A percentile compares a stretch with the other conserved stretches of the same genome.
Evolutionary conservation across 805 yeast species (phyloP).

Genomic region (Priceomyces haplophilus): DNA sequence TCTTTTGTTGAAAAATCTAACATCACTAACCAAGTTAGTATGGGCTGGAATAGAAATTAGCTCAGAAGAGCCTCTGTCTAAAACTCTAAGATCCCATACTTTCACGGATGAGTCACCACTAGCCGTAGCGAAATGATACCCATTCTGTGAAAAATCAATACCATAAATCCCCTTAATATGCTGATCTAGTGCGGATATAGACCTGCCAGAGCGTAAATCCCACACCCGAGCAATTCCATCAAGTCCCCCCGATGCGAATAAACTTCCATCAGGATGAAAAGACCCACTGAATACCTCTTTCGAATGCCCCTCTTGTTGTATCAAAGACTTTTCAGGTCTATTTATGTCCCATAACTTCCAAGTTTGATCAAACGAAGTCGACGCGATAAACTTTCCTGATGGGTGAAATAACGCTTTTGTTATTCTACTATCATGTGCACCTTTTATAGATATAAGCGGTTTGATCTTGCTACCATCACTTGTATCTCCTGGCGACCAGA

Average conservation of each 20-base stretch:
- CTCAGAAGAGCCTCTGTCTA: conserved; percentile 27
- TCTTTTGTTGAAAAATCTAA: conserved; percentile 45
- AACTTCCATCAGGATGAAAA: conserved; percentile 74
- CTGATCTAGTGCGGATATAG: conserved; percentile 55
- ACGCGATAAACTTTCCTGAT: conserved; percentile 48
- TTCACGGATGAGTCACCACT: conserved; percentile 78
- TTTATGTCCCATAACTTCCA: conserved; percentile 86
- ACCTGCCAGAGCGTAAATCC: conserved; percentile 81
- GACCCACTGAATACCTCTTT: conserved; percentile 62
- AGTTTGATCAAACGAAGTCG: conserved; percentile 79
- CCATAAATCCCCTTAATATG: conserved; percentile 73
- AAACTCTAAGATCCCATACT: conserved; percentile 78
- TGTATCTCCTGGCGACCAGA: conserved; percentile 23
- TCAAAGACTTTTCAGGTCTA: conserved; percentile 42
- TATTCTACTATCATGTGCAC: conserved; percentile 50
- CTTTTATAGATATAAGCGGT: conserved; percentile 17
- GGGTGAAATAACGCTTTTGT: conserved; percentile 68
- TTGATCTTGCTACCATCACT: conserved; percentile 7
- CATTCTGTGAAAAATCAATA: conserved; percentile 73
- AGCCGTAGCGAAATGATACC: conserved; percentile 74
- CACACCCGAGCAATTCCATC: conserved; percentile 74
- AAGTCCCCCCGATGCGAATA: conserved; percentile 72
- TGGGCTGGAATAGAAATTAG: conserved; percentile 68
- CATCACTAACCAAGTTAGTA: conserved; percentile 63
- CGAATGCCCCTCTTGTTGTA: conserved; percentile 83